Percentiles rank a stretch among this genome's conserved stretches.
phyloP scores from a whole-genome alignment of 1,284 basidiomycete species.

The Ceratobasidium papillatum region DNA sequence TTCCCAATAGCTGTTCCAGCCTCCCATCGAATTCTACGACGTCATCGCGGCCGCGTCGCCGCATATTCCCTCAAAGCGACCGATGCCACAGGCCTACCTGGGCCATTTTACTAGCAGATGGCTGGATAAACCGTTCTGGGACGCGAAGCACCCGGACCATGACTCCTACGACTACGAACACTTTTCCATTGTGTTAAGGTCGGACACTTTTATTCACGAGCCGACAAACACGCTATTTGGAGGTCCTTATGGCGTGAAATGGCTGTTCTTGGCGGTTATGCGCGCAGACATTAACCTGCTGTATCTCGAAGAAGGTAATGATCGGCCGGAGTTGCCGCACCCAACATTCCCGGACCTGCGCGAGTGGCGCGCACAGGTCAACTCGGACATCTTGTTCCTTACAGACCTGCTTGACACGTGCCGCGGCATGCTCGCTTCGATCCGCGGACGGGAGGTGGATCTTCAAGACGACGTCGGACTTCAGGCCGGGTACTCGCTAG shows the following conservation, averaged over 20 bases:
- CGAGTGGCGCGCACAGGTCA: neutral
- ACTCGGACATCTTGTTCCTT: neutral
- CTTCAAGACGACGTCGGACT: no score
- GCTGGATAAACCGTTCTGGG: neutral
- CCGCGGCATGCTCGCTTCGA: no score
- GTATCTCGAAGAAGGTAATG: neutral
- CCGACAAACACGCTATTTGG: neutral
- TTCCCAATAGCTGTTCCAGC: neutral
- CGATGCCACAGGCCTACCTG: no score
- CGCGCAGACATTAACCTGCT: neutral
- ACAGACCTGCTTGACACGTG: no score
- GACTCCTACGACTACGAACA: no score
- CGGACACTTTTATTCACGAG: neutral
- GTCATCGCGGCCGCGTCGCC: no score
- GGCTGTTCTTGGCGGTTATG: neutral
- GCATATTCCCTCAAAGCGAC: no score
- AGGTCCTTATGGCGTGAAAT: neutral
- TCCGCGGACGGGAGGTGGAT: no score
- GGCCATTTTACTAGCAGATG: no score
- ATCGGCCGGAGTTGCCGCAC: no score
- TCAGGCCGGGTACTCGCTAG: no score
- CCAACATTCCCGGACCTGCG: neutral
- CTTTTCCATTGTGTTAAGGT: neutral
- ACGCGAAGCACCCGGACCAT: neutral
- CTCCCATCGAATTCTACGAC: neutral